These are phyloP conservation scores for Dipteronia sinensis DNA, from an alignment of 345 rosid genomes.

Conservation along the genomic window DNA sequence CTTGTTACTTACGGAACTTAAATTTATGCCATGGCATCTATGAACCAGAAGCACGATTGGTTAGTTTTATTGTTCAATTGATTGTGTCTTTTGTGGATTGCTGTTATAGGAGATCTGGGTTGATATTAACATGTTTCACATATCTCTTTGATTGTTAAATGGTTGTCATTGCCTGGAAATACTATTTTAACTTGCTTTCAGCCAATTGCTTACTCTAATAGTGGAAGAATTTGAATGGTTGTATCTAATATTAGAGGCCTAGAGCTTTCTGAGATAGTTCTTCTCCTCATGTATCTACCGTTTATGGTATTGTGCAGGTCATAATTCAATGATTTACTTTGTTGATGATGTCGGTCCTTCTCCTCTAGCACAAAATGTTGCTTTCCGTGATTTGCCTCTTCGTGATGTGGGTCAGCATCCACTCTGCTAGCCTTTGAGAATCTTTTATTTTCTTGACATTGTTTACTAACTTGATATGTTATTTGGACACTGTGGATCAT, in stretches of 20 bases:
- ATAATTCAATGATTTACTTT: conserved; percentile 94
- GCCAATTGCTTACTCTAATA: neutral
- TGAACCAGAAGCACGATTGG: neutral
- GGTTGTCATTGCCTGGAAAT: neutral
- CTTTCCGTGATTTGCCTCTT: conserved; percentile 93
- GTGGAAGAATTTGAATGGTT: neutral
- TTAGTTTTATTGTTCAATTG: conserved; percentile 1
- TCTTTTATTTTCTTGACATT: conserved; percentile 24
- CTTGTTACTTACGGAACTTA: conserved; percentile 13
- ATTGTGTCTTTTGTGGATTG: conserved; percentile 12
- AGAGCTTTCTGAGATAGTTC: neutral
- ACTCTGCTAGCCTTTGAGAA: conserved; percentile 43
- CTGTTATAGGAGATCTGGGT: conserved; percentile 1
- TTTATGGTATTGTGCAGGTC: conserved; percentile 57
- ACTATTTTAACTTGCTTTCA: neutral
- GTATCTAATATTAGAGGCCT: neutral
- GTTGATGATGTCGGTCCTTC: conserved; percentile 98
- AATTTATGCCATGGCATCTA: neutral
- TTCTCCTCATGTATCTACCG: conserved; percentile 24
- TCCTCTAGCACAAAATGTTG: conserved; percentile 91
- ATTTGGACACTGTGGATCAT: conserved; percentile 6
- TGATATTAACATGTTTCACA: too few species aligned
- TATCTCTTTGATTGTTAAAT: neutral
- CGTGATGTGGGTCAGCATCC: conserved; percentile 99
- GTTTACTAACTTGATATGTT: conserved; percentile 29